Evolutionary conservation across 192 early-diverging fungal genomes (phyloP).

Genomic region (Kappamyces sp.): DNA sequence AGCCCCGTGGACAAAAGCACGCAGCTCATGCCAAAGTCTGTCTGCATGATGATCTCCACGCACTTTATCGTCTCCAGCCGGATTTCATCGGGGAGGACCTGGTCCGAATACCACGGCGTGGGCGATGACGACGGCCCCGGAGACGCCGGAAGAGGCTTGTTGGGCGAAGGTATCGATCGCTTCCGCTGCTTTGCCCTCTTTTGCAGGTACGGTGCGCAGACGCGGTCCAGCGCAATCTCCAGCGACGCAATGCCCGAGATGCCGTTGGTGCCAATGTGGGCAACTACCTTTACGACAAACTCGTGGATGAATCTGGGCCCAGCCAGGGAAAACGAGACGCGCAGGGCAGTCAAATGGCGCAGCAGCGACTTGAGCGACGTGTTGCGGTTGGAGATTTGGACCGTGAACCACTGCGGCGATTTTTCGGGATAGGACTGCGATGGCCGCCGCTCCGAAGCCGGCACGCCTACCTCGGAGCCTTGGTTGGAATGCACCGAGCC

Average conservation of each 20-base stretch:
- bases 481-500: too few species aligned
- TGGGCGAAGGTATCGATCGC: background rate
- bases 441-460: too few species aligned
- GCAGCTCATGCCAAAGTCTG: constrained; percentile 7
- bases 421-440: constrained; percentile 8
- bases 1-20: constrained; percentile 2
- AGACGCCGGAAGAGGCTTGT: background rate
- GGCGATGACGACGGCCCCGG: background rate
- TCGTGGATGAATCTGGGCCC: constrained; percentile 17
- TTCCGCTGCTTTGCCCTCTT: background rate
- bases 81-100: constrained; percentile 4
- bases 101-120: constrained; percentile 3
- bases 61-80: constrained; percentile 11
- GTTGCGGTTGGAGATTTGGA: constrained; percentile 27
- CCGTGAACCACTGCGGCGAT: constrained; percentile 16
- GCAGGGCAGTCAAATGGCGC: constrained; percentile 27
- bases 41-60: constrained; percentile 2
- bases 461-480: too few species aligned
- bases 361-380: constrained; percentile 28
- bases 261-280: constrained; percentile 17
- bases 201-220: constrained; percentile 5
- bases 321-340: constrained; percentile 20
- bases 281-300: constrained; percentile 15
- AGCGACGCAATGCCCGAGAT: constrained; percentile 19
- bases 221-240: constrained; percentile 28